Conservation (phyloP, 306 rosid species). For the Lathyrus aphaca region DNA sequence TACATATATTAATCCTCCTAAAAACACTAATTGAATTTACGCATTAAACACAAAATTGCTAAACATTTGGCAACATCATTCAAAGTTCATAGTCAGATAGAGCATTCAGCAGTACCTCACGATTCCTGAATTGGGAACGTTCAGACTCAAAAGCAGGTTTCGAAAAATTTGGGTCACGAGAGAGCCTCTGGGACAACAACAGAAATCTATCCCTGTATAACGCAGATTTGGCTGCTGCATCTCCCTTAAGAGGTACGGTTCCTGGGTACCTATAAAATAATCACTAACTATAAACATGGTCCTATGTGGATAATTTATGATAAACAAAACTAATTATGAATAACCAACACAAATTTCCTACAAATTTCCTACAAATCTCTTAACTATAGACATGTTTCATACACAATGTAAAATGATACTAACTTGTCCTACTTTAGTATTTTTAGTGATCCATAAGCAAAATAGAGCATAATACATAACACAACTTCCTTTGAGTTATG, state of each 20-base stretch:
- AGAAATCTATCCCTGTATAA: conserved; percentile 79
- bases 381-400: neutral
- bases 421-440: conserved; percentile 12
- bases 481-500: conserved; percentile 8
- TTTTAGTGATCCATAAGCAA: neutral
- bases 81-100: neutral
- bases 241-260: conserved; percentile 71
- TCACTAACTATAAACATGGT: conserved; percentile 8
- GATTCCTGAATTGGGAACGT: conserved; percentile 68
- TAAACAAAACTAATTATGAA: conserved; percentile 22
- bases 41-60: conserved; percentile 4
- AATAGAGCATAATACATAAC: neutral
- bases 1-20: conserved; percentile 11
- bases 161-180: conserved; percentile 81
- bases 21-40: conserved; percentile 16
- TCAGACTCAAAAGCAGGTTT: conserved; percentile 79
- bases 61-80: conserved; percentile 19
- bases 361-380: conserved; percentile 14
- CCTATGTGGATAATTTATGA: conserved; percentile 4
- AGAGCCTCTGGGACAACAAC: conserved; percentile 77
- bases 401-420: conserved; percentile 2
- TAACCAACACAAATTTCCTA: conserved; percentile 14
- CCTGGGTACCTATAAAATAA: conserved; percentile 59
- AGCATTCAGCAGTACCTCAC: conserved; percentile 64
- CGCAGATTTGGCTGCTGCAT: conserved; percentile 71